Evolutionary conservation across 495 filamentous ascomycete species (phyloP), one percentile per base, ranked within the genome.

Genomic region (Talaromyces nanjingensis): DNA sequence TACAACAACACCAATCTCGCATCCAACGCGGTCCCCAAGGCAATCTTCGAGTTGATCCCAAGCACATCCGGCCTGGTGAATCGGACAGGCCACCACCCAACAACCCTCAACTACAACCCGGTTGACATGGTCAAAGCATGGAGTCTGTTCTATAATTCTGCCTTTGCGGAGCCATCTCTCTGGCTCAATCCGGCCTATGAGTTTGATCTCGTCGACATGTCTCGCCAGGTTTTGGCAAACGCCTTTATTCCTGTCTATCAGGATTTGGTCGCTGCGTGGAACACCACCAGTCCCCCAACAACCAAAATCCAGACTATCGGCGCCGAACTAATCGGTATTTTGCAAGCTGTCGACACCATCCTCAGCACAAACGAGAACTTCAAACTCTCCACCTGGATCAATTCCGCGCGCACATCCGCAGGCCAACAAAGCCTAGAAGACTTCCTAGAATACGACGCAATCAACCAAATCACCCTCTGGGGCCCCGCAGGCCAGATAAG

Each of bases 401-500:
- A 33, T 3, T 52, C 68, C 6, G 60, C 72, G 0, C 73, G 75
- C 18, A 60, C 77, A 8, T 77, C 71, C 64, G 72, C 73, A 4
- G 31, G 63, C 3, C 68, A 77, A 60, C 29, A 64, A 2, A 67
- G 67, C 1, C 60, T 65, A 3, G 70, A 71, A 55, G 66, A 74
- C 16, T 83, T 77, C 65, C 72, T 76, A 61, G 80, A 81, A 63
- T 83, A 81, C 64, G 72, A 84, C 45, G 81, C 81, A 7, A 75
- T 78, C 53, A 83, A 84, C 63, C 81, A 84, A 63, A 76, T 84
- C 60, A 84, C 81, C 14, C 72, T 83, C 4, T 85, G 81, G 81
- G 82, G 82, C 0, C 82, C 81, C 0, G 66, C 65, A 2, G 79
- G 81, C 11, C 67, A 85, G 65, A 81, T 83, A 27, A 72, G 65